Evolutionary conservation across 1,284 basidiomycete genomes (phyloP).

Genomic region (Rhodotorula sp.): DNA sequence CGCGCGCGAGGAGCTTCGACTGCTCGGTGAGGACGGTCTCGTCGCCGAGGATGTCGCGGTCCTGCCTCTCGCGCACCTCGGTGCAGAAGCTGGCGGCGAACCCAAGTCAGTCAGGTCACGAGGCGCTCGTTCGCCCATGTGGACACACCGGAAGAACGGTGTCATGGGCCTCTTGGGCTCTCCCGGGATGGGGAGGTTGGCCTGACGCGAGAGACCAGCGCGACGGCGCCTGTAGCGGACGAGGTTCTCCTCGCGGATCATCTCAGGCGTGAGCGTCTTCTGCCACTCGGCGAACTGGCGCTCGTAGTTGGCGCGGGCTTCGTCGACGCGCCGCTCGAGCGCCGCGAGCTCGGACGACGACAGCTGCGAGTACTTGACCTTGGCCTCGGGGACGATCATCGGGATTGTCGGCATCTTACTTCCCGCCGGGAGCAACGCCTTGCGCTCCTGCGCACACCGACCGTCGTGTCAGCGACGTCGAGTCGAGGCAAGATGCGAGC

Average conservation of each 20-base stretch:
- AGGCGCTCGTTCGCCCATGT: not conserved
- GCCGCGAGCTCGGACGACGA: not conserved
- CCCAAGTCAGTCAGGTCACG: not conserved
- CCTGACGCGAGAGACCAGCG: conserved; percentile 18
- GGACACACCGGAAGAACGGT: conserved; percentile 29
- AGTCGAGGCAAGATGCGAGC: too few relatives aligned
- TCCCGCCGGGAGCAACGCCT: conserved; percentile 1
- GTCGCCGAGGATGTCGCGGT: conserved; percentile 13
- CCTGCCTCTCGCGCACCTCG: conserved; percentile 15
- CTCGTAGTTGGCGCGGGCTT: conserved; percentile 18
- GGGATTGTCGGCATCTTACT: conserved; percentile 16
- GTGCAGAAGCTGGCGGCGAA: conserved; percentile 16
- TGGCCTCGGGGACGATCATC: conserved; percentile 9
- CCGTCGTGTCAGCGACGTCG: too few relatives aligned
- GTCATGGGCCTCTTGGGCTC: conserved; percentile 33
- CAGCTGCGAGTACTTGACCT: conserved; percentile 18
- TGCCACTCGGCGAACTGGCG: conserved; percentile 31
- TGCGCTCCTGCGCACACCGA: conserved; percentile 5
- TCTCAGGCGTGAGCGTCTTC: conserved; percentile 30
- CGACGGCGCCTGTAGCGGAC: conserved; percentile 20
- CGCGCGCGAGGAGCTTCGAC: conserved; percentile 20
- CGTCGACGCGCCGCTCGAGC: conserved; percentile 20
- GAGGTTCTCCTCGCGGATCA: conserved; percentile 38
- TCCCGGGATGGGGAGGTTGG: conserved; percentile 16
- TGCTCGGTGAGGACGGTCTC: conserved; percentile 32